Conservation (phyloP, 257 asterid species). For the Striga asiatica region DNA sequence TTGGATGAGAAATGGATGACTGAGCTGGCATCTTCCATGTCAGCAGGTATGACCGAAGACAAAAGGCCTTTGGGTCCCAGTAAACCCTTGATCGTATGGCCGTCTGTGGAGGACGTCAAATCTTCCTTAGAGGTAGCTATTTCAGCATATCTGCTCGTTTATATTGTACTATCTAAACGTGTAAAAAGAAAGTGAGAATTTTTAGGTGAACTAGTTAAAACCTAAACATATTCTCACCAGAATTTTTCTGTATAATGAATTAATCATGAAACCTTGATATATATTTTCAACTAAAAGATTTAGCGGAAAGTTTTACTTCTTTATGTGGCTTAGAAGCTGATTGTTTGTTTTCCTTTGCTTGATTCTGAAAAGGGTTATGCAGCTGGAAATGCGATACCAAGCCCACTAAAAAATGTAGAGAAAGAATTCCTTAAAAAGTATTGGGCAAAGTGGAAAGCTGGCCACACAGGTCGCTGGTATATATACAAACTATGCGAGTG, state of each 20-base stretch:
- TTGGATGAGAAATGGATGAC: conserved; percentile 97
- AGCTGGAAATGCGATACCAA: conserved; percentile 81
- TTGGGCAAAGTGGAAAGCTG: conserved; percentile 93
- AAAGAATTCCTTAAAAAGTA: conserved; percentile 77
- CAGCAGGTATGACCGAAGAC: conserved; percentile 71
- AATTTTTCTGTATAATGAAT: not conserved
- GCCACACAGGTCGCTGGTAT: conserved; percentile 91
- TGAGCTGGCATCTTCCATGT: conserved; percentile 75
- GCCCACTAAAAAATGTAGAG: conserved; percentile 89
- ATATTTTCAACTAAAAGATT: not conserved
- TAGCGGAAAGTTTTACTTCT: not conserved
- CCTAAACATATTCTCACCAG: not conserved
- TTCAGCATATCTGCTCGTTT: not conserved
- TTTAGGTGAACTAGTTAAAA: not conserved
- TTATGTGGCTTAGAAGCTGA: not conserved
- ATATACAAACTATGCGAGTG: not conserved
- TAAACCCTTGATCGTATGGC: conserved; percentile 81
- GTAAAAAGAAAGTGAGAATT: conserved; percentile 1
- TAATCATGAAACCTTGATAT: not conserved
- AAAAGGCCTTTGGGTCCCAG: conserved; percentile 72
- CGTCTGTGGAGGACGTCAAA: conserved; percentile 84
- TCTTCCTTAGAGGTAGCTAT: conserved; percentile 75
- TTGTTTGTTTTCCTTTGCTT: conserved; percentile 11
- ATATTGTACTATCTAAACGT: not conserved
- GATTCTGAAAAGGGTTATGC: conserved; percentile 73